Evolutionary conservation across 352 stramenopile genomes (phyloP).

Genomic region (Pythium aristosporum): DNA sequence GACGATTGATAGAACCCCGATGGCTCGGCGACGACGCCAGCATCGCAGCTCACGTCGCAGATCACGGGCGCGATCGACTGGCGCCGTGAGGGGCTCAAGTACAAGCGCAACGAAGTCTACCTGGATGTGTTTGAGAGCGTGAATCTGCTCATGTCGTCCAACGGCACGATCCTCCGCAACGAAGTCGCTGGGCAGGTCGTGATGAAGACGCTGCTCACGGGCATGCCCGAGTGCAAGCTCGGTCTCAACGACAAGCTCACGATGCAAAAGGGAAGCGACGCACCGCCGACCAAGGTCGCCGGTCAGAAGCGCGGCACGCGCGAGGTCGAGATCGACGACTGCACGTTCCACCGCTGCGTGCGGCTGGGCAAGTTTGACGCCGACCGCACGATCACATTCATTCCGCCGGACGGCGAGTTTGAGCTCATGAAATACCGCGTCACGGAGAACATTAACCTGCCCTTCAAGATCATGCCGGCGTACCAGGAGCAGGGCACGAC

Average conservation of each 20-base stretch:
- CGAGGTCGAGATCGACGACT: conserved; percentile 96
- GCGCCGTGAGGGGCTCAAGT: conserved; percentile 95
- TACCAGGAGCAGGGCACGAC: conserved; percentile 94
- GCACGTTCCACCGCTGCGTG: conserved; percentile 98
- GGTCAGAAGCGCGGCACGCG: conserved; percentile 72
- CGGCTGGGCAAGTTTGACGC: conserved; percentile 98
- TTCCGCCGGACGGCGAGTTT: conserved; percentile 98
- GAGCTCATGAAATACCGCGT: conserved; percentile 98
- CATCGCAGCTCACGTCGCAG: conserved; percentile 76
- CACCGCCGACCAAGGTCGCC: conserved; percentile 46
- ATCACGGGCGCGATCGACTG: conserved; percentile 89
- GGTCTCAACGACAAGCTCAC: conserved; percentile 98
- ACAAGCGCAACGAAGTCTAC: conserved; percentile 99
- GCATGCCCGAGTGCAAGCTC: conserved; percentile 99
- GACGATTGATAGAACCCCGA: conserved; percentile 91
- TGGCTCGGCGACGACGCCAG: conserved; percentile 89
- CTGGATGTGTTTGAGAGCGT: conserved; percentile 97
- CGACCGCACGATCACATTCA: conserved; percentile 97
- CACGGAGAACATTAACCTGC: conserved; percentile 97
- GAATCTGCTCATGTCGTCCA: conserved; percentile 95
- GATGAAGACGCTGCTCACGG: conserved; percentile 98
- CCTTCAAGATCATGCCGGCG: conserved; percentile 97
- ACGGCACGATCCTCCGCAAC: conserved; percentile 92
- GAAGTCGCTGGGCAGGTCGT: conserved; percentile 96
- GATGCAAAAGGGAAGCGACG: conserved; percentile 93